These are phyloP conservation scores for Coniochaeta pulveracea DNA, from an alignment of 2,329 filamentous ascomycete genomes.

Conservation along the genomic window DNA sequence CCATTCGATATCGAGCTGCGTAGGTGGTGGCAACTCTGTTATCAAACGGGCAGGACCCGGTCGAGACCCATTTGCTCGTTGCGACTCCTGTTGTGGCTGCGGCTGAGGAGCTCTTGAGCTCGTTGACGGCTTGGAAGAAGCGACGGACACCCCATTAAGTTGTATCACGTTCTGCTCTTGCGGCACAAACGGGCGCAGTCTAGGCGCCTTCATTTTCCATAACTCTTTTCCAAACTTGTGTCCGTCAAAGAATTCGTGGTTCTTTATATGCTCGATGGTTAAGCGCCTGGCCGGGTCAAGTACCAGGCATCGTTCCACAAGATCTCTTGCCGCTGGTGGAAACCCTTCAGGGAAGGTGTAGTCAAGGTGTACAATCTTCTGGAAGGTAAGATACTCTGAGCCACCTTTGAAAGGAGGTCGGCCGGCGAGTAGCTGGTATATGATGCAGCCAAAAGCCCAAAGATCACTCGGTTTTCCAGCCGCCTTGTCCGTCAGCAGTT, in stretches of 20 bases:
- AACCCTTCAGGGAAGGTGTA: constrained; percentile 91
- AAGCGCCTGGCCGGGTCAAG: constrained; percentile 75
- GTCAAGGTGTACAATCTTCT: constrained; percentile 91
- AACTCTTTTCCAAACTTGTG: constrained; percentile 72
- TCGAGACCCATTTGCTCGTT: constrained; percentile 38
- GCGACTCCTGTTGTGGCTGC: constrained; percentile 19
- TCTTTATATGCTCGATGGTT: constrained; percentile 92
- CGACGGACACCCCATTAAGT: constrained; percentile 43
- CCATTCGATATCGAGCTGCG: constrained; percentile 96
- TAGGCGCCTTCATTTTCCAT: constrained; percentile 84
- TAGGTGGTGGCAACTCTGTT: constrained; percentile 91
- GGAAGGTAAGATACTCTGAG: constrained; percentile 95
- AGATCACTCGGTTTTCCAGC: constrained; percentile 96
- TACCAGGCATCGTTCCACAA: constrained; percentile 83
- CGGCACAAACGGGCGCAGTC: constrained; percentile 73
- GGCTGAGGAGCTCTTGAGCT: constrained; percentile 14
- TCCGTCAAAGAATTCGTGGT: constrained; percentile 89
- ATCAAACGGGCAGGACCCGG: constrained; percentile 75
- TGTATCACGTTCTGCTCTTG: constrained; percentile 67
- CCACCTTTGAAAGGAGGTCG: constrained; percentile 91
- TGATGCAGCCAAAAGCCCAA: constrained; percentile 97
- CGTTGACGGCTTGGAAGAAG: constrained; percentile 6
- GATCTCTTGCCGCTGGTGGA: constrained; percentile 71
- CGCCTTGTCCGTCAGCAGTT: constrained; percentile 91
- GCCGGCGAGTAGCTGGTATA: constrained; percentile 94